phyloP scores from a whole-genome alignment of 805 yeast genomes.

The Kazachstania martiniae region DNA sequence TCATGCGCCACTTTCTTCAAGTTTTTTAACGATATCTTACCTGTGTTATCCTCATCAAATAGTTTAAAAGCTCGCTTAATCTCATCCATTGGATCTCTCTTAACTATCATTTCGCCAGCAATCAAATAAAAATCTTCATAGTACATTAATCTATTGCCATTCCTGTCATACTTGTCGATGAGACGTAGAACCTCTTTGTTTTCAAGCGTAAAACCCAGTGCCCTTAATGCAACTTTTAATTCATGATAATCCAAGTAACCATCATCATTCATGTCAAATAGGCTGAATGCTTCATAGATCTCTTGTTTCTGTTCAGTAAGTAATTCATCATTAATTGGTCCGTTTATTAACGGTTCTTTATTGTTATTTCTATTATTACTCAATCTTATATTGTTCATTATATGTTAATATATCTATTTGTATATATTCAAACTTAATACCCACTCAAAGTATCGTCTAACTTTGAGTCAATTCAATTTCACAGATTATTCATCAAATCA shows the following conservation, averaged over 20 bases:
- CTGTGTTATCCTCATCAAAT: slow-evolving; percentile 82
- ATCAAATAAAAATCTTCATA: slow-evolving; percentile 66
- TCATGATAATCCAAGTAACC: slow-evolving; percentile 89
- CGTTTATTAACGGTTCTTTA: background rate
- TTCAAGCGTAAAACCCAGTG: slow-evolving; percentile 79
- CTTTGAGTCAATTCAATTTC: too few relatives aligned
- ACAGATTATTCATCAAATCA: too few relatives aligned
- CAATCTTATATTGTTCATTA: slow-evolving; percentile 1
- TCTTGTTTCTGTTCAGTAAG: slow-evolving; percentile 84
- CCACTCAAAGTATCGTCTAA: too few relatives aligned
- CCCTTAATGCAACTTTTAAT: slow-evolving; percentile 84
- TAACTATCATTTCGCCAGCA: slow-evolving; percentile 73
- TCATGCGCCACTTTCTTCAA: slow-evolving; percentile 85
- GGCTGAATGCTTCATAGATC: slow-evolving; percentile 80
- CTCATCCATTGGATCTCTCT: slow-evolving; percentile 89
- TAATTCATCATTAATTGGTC: slow-evolving; percentile 38
- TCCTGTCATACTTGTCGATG: slow-evolving; percentile 67
- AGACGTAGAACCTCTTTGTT: slow-evolving; percentile 66
- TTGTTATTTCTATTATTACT: slow-evolving; percentile 1
- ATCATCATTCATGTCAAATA: slow-evolving; percentile 89
- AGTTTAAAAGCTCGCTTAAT: slow-evolving; percentile 79
- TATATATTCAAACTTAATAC: too few relatives aligned
- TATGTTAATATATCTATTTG: too few relatives aligned
- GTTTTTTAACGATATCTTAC: slow-evolving; percentile 72
- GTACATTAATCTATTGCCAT: slow-evolving; percentile 49